Conservation (phyloP, 768 basidiomycete genomes). For the Glaciozyma martinii region DNA sequence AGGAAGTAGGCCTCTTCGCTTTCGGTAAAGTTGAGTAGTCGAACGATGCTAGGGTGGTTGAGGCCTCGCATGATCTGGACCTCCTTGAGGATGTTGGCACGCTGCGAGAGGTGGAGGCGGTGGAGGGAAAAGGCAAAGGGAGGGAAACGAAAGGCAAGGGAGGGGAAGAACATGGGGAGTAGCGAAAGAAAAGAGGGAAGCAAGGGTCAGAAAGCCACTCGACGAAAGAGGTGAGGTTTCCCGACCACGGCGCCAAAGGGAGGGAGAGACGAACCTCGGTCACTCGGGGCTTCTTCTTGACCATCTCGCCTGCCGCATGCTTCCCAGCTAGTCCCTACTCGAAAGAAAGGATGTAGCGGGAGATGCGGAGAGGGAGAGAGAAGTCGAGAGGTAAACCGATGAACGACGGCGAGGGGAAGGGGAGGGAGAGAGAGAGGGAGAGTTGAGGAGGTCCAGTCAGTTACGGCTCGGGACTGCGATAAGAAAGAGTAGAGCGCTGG, state of each 20-base stretch:
- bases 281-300: slow-evolving; percentile 37
- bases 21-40: slow-evolving; percentile 84
- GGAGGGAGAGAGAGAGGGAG: slow-evolving; percentile 1
- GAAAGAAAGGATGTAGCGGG: slow-evolving; percentile 32
- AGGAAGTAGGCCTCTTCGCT: slow-evolving; percentile 89
- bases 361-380: slow-evolving; percentile 24
- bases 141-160: slow-evolving; percentile 10
- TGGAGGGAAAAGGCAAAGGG: slow-evolving; percentile 8
- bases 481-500: too few relatives aligned
- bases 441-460: too few relatives aligned
- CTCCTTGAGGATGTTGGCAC: slow-evolving; percentile 98
- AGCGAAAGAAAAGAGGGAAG: neutral
- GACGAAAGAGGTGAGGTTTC: neutral
- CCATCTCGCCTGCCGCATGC: slow-evolving; percentile 30
- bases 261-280: slow-evolving; percentile 34
- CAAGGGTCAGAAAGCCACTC: neutral
- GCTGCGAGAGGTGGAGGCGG: slow-evolving; percentile 47
- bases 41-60: slow-evolving; percentile 84
- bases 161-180: slow-evolving; percentile 31
- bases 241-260: neutral
- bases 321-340: slow-evolving; percentile 22
- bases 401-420: slow-evolving; percentile 35
- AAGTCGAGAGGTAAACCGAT: slow-evolving; percentile 26
- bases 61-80: slow-evolving; percentile 98
- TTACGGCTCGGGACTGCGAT: too few relatives aligned